Base-by-base conservation (phyloP, 1,139 yeast genomes). In the Pichia sp. region DNA sequence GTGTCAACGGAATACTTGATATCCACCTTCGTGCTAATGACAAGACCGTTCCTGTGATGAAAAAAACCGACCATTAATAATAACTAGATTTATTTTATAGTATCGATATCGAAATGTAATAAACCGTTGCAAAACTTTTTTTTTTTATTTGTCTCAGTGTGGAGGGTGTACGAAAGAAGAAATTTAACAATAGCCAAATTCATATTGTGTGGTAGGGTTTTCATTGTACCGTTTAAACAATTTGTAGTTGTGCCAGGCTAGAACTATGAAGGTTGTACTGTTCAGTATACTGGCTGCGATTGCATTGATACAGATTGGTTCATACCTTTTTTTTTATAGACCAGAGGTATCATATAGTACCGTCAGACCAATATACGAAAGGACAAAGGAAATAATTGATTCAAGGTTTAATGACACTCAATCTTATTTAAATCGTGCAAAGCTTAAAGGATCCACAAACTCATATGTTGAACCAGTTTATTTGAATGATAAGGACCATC, bases 1-100 rank as follows among this genome's bases (percentile, higher is more conserved):
- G 66, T 1, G 58, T 65, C 31, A 57, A 59, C 24, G 68, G 70
- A 42, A 59, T 81, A 22, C 67, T 65, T 10, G 75, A 77, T 31
- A 61, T 78, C 16, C 74, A 75, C 23, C 24, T 45, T 5, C 37
- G 35, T 31, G 48, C 48, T n/a, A 39, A 45, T 52, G 65, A 81
- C 20, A 80, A 80, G 59, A 78, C 86, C 62, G 64, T 82, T 53
- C 76, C 76, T 3, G 45, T 59, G 1, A 22, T 52, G 33, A 43
- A 38, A 20, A 47, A 40, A 33, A 25, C 15, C 1, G 38, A 34
- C 7, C 14, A 31, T 29, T 16, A 23, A 4, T 19, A 13, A 19
- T 16, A 11, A 4, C 6, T 6, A 8, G 6, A 6, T 6, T 21
- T 8, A 21, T 19, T 29, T 19, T 13, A 29, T 29, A 28, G 31